Base-by-base conservation (phyloP, 495 filamentous ascomycete species). In the Sphaerosporella brunnea region DNA sequence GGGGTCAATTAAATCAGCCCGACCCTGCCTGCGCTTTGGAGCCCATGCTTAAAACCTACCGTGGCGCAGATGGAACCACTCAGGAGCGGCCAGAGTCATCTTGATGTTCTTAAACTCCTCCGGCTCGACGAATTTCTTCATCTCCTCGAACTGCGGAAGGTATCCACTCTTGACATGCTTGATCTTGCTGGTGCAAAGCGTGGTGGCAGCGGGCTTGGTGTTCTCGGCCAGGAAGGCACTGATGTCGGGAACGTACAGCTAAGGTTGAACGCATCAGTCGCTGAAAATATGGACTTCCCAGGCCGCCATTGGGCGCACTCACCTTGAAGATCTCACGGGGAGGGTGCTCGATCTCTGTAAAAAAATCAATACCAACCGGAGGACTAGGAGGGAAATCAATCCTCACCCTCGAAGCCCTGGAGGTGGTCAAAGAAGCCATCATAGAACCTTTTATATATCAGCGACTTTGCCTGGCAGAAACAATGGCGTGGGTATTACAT, bases 381-480 rank as follows among this genome's bases (percentile, higher is more conserved):
- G n/a, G n/a, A n/a, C n/a, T n/a, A n/a, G n/a, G n/a, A n/a, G n/a
- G n/a, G n/a, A n/a, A n/a, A n/a, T n/a, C 35, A 28, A 16, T 10
- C 42, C 41, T 21, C 5, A 51, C 51, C 34, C 13, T 35, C 47
- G 58, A 80, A 79, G 40, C 82, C 81, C 25, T 80, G 73, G 41
- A 86, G 72, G 36, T 76, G 75, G 26, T 80, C 77, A 69, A 82
- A 84, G 68, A 87, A 80, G 9, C 75, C 72, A 38, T 80, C 80
- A 72, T 74, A 78, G 66, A 77, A 75, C 69, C 39, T 51, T 21
- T 38, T 32, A 32, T 34, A 40, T 21, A 44, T 40, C 35, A 36
- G 39, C 15, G 30, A 23, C 24, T 9, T 21, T 26, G 4, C 4
- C 5, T 13, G 13, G 21, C 16, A n/a, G n/a, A n/a, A n/a, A n/a